Base-by-base conservation (phyloP, 83 land plant species). In the Diphasiastrum complanatum region DNA sequence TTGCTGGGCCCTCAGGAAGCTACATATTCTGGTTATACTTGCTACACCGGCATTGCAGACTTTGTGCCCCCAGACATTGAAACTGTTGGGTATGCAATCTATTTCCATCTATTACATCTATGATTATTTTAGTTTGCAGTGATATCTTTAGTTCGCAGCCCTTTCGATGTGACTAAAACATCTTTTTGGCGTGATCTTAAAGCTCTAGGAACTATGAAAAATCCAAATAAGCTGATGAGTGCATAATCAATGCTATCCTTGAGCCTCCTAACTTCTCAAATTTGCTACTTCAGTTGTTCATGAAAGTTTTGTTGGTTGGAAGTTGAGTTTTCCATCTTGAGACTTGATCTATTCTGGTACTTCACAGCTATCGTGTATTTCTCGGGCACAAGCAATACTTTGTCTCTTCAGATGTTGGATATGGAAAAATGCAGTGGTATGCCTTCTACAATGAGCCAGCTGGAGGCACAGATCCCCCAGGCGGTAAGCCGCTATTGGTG, bases 351-450 rank as follows among this genome's bases (percentile, higher is more conserved):
- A 20, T 43, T 4, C 40, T 45, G 49, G 22, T 53, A 10, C 36
- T 19, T 32, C 78, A 62, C 43, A 89, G 95, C 70, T 89, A 89
- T 58, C 93, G 97, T 4, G 93, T 91, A 19, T 91, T 84, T 52
- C 52, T 91, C 46, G 97, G 93, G 20, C 89, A 91, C 67, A 91
- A 86, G 41, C 89, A 91, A 31, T 91, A 91, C 69, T 91, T 91
- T 63, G 97, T 91, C 46, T 91, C 97, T 40, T 91, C 97, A 1
- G 97, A 91, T 74, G 97, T 91, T 3, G 97, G 97, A 20, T 81
- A 72, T 46, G 97, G 93, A 32, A 91, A 86, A 65, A 91, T 91
- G 97, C 97, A 91, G 60, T 91, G 97, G 97, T 91, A 91, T 75
- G 97, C 89, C 41, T 91, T 91, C 63, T 81, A 86, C 78, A 80